These are phyloP conservation scores for Plasmodium malariae DNA, from an alignment of 169 alveolate genomes.

Conservation along the genomic window DNA sequence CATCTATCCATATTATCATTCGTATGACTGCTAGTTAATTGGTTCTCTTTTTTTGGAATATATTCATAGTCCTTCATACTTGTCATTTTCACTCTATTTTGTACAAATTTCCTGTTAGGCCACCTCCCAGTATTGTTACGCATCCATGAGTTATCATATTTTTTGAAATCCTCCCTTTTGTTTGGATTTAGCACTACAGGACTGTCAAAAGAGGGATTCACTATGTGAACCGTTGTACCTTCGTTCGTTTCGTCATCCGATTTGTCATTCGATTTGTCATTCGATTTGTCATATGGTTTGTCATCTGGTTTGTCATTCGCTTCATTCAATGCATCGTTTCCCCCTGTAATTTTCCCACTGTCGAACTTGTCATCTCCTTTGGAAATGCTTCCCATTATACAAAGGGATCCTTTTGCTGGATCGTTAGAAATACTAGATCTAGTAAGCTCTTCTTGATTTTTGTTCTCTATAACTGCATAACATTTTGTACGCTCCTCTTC, in stretches of 20 bases:
- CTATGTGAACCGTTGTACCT: neutral
- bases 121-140: no score
- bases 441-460: neutral
- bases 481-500: neutral
- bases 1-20: neutral
- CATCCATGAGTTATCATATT: no score
- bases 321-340: neutral
- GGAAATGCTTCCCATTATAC: no score
- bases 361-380: neutral
- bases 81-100: neutral
- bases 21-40: neutral
- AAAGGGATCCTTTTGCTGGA: no score
- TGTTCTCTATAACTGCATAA: neutral
- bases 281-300: neutral
- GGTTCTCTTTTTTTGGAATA: neutral
- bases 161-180: neutral
- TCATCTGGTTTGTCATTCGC: neutral
- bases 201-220: no score
- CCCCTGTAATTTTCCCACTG: neutral
- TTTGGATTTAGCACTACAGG: no score
- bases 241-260: neutral
- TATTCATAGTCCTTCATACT: neutral
- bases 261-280: neutral
- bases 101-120: neutral
- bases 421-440: neutral